Evolutionary conservation across 2,329 filamentous ascomycete genomes (phyloP).

Genomic region (Monosporascus cannonballus): DNA sequence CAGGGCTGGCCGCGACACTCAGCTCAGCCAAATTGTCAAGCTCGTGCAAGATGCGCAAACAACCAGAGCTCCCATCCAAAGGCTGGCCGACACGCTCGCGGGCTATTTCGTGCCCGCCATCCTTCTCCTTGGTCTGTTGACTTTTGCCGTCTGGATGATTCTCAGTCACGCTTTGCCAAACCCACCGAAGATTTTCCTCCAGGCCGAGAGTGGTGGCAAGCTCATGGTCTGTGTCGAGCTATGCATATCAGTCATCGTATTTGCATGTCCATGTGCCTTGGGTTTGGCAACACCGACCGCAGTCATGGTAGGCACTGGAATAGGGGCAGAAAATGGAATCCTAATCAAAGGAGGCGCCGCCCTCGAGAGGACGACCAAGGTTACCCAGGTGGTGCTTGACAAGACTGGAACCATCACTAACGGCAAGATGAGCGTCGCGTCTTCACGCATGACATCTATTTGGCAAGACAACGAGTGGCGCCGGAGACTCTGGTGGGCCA

Average conservation of each 20-base stretch:
- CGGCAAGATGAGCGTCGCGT: slow-evolving; percentile 90
- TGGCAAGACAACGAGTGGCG: slow-evolving; percentile 68
- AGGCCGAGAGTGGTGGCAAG: slow-evolving; percentile 76
- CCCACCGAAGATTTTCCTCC: slow-evolving; percentile 83
- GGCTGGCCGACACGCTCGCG: slow-evolving; percentile 82
- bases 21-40: slow-evolving; percentile 95
- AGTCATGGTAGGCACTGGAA: slow-evolving; percentile 98
- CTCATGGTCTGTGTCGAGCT: slow-evolving; percentile 96
- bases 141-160: slow-evolving; percentile 91
- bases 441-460: slow-evolving; percentile 55
- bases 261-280: slow-evolving; percentile 95
- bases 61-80: slow-evolving; percentile 87
- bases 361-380: slow-evolving; percentile 81
- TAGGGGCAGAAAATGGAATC: slow-evolving; percentile 92
- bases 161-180: slow-evolving; percentile 78
- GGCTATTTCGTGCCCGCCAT: slow-evolving; percentile 93
- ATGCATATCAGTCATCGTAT: slow-evolving; percentile 97
- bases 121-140: slow-evolving; percentile 73
- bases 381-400: slow-evolving; percentile 86
- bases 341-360: slow-evolving; percentile 95
- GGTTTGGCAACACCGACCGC: slow-evolving; percentile 93
- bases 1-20: slow-evolving; percentile 87
- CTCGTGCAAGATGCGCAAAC: slow-evolving; percentile 98
- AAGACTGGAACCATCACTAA: slow-evolving; percentile 94
- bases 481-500: slow-evolving; percentile 84